Conservation (phyloP, 2,329 filamentous ascomycete species). For the Talaromyces sp. region DNA sequence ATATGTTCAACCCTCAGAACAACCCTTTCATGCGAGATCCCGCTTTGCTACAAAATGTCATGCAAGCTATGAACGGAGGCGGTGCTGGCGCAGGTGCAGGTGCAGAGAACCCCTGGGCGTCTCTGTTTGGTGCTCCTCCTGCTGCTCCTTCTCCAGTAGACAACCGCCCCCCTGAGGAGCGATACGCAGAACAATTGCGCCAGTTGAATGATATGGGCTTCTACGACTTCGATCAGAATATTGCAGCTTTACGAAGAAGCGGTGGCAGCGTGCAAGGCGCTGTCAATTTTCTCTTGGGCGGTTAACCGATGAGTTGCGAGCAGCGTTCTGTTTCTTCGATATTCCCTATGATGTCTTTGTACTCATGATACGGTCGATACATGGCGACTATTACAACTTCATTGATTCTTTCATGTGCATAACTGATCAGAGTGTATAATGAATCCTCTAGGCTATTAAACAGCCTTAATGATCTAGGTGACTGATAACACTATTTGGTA, state of each 20-base stretch:
- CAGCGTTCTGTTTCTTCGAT: neutral
- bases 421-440: constrained; percentile 5
- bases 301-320: constrained; percentile 18
- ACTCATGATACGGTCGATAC: neutral
- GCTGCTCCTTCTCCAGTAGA: constrained; percentile 57
- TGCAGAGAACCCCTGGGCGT: constrained; percentile 41
- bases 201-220: constrained; percentile 99
- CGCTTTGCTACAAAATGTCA: constrained; percentile 55
- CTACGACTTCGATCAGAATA: constrained; percentile 91
- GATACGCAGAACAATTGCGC: constrained; percentile 82
- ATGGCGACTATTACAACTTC: neutral
- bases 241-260: constrained; percentile 79
- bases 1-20: constrained; percentile 43
- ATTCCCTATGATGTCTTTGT: neutral
- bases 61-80: constrained; percentile 48
- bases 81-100: constrained; percentile 21
- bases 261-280: constrained; percentile 92
- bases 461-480: neutral
- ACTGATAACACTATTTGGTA: neutral
- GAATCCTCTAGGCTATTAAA: neutral
- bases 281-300: constrained; percentile 40
- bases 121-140: constrained; percentile 53
- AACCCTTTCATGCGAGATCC: constrained; percentile 60
- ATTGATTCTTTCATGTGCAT: constrained; percentile 11
- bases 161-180: constrained; percentile 85